Percentiles rank a stretch among this genome's conserved stretches.
phyloP scores from a whole-genome alignment of 148 eudicot genomes.

The Rheum nobile region DNA sequence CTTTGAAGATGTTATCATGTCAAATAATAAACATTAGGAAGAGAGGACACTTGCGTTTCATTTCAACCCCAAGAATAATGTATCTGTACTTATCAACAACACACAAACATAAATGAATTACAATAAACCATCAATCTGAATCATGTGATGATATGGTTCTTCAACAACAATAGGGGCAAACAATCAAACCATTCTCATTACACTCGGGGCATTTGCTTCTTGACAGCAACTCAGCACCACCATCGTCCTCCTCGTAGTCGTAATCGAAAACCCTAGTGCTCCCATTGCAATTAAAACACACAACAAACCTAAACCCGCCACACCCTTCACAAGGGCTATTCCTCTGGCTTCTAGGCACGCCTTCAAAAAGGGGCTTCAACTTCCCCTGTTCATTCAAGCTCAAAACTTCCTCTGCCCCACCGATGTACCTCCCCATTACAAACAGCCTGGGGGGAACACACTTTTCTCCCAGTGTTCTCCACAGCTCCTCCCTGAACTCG shows the following conservation, averaged over 20 bases:
- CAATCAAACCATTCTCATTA: constrained; percentile 85
- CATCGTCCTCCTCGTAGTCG: constrained; percentile 6
- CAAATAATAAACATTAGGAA: not conserved
- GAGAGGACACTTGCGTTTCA: not conserved
- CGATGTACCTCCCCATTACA: constrained; percentile 65
- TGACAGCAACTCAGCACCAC: not conserved
- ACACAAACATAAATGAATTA: not conserved
- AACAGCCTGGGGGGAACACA: constrained; percentile 66
- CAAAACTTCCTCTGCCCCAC: constrained; percentile 68
- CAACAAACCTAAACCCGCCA: constrained; percentile 49
- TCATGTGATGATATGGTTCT: not conserved
- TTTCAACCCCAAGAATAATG: not conserved
- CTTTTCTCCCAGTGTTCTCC: constrained; percentile 47
- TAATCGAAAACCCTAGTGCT: constrained; percentile 36
- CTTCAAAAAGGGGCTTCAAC: constrained; percentile 38
- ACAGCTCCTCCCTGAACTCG: constrained; percentile 63
- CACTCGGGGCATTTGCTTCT: constrained; percentile 49
- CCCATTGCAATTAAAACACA: constrained; percentile 64
- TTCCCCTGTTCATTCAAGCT: constrained; percentile 60
- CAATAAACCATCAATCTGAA: not conserved
- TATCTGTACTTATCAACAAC: not conserved
- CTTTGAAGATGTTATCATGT: no score
- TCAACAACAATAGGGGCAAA: constrained; percentile 61
- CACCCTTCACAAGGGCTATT: constrained; percentile 57
- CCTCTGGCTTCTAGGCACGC: constrained; percentile 34